phyloP scores from a whole-genome alignment of 306 rosid species.

The Senna siamea region DNA sequence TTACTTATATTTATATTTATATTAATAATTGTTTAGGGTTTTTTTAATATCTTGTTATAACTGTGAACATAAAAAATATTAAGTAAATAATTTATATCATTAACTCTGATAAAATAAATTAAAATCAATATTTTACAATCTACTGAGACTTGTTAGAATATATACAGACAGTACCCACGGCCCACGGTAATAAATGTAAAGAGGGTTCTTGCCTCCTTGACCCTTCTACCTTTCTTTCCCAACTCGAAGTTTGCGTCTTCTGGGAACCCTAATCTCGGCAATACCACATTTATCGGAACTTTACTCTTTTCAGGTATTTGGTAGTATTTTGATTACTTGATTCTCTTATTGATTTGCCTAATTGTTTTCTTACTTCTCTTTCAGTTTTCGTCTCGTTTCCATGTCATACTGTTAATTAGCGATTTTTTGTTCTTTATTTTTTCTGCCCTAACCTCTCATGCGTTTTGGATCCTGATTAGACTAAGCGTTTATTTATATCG shows the following conservation, averaged over 20 bases:
- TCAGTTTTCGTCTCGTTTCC: not conserved
- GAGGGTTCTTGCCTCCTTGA: not conserved
- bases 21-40: too few species aligned
- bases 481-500: not conserved
- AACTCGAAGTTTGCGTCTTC: not conserved
- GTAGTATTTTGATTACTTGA: not conserved
- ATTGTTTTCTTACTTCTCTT: not conserved
- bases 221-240: not conserved
- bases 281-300: not conserved
- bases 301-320: slow-evolving; percentile 41
- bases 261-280: slow-evolving; percentile 52
- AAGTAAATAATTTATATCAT: too few species aligned
- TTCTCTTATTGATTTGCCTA: not conserved
- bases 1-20: too few species aligned
- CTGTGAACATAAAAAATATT: too few species aligned
- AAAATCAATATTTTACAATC: too few species aligned
- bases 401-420: not conserved
- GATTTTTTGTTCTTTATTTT: too few species aligned
- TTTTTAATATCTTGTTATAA: too few species aligned
- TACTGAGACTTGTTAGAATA: not conserved
- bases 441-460: not conserved
- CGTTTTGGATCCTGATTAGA: slow-evolving; percentile 11
- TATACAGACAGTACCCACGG: not conserved
- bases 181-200: slow-evolving; percentile 26
- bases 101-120: too few species aligned